Base-by-base conservation (phyloP, 1,284 basidiomycete genomes). In the Sanguinoderma infundibulare region DNA sequence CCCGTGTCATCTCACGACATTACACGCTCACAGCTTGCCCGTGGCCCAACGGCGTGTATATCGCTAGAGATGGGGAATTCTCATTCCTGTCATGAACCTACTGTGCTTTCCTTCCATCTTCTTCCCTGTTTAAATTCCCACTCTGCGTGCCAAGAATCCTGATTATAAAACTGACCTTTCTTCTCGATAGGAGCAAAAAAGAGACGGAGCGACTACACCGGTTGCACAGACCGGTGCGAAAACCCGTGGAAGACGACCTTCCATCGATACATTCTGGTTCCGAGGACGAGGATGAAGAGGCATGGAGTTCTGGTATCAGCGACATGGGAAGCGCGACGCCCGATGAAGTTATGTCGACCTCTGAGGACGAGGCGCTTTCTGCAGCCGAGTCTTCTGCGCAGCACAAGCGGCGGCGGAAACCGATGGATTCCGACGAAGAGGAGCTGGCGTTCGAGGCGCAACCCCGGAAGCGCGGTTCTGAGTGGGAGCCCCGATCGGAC, bases 391-490 rank as follows among this genome's bases (percentile, higher is more conserved):
- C 69, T 5, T 70, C 71, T 10, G 47, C 39, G 12, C 51, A 52
- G 24, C 64, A 8, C 53, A 57, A 57, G 24, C 62, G 63, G 26
- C 55, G 65, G 10, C 61, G 67, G 24, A 69, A 65, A 51, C 67
- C 54, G 64, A 57, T 64, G 67, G 81, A 85, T 67, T 88, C 87
- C 22, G 87, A 92, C 65, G 60, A 65, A 20, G 78, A 75, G 44
- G 93, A 94, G 76, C 87, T 89, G 85, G 76, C 85, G 30, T 91
- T 93, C 67, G 90, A 94, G 73, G 74, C 75, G 40, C 73, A 77
- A 30, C 85, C 87, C 32, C 83, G 91, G 47, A 84, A 80, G 70
- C 79, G 77, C 54, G 79, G 74, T 28, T 69, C 75, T 22, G 78
- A 79, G 15, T 81, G 80, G 77, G 78, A 83, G 38, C 67, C 77